These are phyloP conservation scores for Acarospora socialis DNA, from an alignment of 2,329 filamentous ascomycete genomes.

Conservation along the genomic window DNA sequence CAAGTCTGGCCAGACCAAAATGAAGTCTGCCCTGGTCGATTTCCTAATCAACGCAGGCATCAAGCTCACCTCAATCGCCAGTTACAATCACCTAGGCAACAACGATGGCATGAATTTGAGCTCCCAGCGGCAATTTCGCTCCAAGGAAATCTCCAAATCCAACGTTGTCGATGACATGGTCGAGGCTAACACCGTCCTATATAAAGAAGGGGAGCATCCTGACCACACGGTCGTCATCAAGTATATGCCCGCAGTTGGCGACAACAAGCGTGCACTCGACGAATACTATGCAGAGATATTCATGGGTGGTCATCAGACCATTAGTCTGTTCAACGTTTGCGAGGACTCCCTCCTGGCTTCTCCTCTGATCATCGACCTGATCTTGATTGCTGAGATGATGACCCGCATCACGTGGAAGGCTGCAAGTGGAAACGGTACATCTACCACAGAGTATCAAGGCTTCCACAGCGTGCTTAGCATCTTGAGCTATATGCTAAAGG, in stretches of 20 bases:
- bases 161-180: constrained; percentile 99
- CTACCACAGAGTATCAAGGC: constrained; percentile 60
- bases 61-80: constrained; percentile 95
- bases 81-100: constrained; percentile 98
- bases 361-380: constrained; percentile 91
- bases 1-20: constrained; percentile 99
- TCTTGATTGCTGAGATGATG: constrained; percentile 92
- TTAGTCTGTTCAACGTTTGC: constrained; percentile 96
- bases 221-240: constrained; percentile 99
- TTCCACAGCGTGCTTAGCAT: constrained; percentile 97
- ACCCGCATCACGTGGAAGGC: constrained; percentile 90
- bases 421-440: constrained; percentile 35
- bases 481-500: constrained; percentile 94
- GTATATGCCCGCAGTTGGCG: constrained; percentile 97
- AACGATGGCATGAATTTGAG: constrained; percentile 98
- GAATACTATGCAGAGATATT: constrained; percentile 99
- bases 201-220: constrained; percentile 83
- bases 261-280: constrained; percentile 96
- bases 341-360: constrained; percentile 95
- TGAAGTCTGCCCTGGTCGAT: constrained; percentile 98
- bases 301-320: constrained; percentile 95
- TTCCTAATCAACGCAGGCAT: constrained; percentile 98
- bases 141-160: constrained; percentile 98
- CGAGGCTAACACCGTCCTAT: constrained; percentile 80
- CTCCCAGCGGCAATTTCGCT: constrained; percentile 96